These are phyloP conservation scores for Kwoniella heveanensis DNA, from an alignment of 768 basidiomycete species.

Conservation along the genomic window DNA sequence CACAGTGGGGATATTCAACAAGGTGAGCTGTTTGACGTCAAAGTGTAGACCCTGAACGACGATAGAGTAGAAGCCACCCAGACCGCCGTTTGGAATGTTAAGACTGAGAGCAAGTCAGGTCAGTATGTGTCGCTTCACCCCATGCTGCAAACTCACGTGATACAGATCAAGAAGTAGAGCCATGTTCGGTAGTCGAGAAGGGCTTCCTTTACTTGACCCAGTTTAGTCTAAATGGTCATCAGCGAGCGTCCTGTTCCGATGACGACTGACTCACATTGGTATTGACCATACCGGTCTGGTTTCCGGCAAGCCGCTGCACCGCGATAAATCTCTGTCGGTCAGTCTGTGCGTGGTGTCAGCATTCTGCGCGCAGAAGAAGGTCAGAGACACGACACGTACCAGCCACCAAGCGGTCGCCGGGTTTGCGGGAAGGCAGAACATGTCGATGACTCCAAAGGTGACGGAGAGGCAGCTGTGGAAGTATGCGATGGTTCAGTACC, in stretches of 20 bases:
- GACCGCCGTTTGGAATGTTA: constrained; percentile 43
- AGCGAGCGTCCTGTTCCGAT: not conserved
- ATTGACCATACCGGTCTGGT: constrained; percentile 46
- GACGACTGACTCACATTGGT: constrained; percentile 25
- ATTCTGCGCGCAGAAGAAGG: too few relatives aligned
- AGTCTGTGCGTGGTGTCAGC: constrained; percentile 16
- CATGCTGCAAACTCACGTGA: constrained; percentile 21
- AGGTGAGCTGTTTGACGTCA: constrained; percentile 24
- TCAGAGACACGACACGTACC: constrained; percentile 15
- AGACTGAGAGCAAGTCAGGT: constrained; percentile 9
- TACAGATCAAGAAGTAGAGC: constrained; percentile 41
- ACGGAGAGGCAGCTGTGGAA: constrained; percentile 19
- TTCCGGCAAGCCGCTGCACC: constrained; percentile 21
- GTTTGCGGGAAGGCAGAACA: constrained; percentile 36
- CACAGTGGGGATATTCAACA: constrained; percentile 36
- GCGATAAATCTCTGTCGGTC: constrained; percentile 40
- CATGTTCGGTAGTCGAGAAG: constrained; percentile 41
- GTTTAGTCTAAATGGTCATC: constrained; percentile 12
- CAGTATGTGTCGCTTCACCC: not conserved
- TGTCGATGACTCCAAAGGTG: constrained; percentile 30
- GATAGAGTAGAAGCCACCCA: constrained; percentile 39
- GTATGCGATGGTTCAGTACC: not conserved
- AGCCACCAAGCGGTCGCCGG: constrained; percentile 44
- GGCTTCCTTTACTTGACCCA: constrained; percentile 34
- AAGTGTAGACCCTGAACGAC: constrained; percentile 29